These are phyloP conservation scores for Setaria viridis DNA, from an alignment of 202 grass and related monocot genomes.

Conservation along the genomic window DNA sequence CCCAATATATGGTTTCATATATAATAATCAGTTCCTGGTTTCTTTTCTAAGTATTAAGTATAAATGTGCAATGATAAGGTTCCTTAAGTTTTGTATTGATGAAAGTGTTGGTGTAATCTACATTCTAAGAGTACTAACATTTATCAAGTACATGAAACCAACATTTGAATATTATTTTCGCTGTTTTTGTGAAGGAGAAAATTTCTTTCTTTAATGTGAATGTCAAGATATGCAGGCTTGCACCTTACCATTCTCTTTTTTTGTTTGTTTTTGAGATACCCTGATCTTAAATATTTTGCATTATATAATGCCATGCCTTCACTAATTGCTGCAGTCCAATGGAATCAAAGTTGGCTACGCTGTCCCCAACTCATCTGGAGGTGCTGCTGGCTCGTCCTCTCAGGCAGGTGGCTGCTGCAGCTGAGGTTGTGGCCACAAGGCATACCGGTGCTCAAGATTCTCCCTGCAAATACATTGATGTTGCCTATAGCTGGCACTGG, in stretches of 20 bases:
- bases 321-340: conserved; percentile 67
- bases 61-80: neutral
- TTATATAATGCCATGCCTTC: conserved; percentile 14
- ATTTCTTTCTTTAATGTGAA: conserved; percentile 5
- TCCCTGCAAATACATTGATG: conserved; percentile 34
- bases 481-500: conserved; percentile 31
- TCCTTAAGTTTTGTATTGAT: neutral
- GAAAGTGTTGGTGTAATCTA: neutral
- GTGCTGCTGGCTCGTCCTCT: conserved; percentile 75
- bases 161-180: neutral
- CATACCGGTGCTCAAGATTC: conserved; percentile 28
- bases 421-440: conserved; percentile 24
- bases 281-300: neutral
- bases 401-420: conserved; percentile 78
- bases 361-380: conserved; percentile 70
- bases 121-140: neutral
- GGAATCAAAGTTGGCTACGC: conserved; percentile 96
- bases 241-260: neutral
- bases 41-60: neutral
- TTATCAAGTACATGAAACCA: neutral
- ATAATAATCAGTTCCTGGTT: neutral
- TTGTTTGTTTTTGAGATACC: neutral
- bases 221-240: neutral
- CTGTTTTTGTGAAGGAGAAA: neutral
- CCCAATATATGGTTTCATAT: neutral